Evolutionary conservation across 495 filamentous ascomycete species (phyloP), one percentile per base, ranked within the genome.

Genomic region (Pyrenula aspistea): DNA sequence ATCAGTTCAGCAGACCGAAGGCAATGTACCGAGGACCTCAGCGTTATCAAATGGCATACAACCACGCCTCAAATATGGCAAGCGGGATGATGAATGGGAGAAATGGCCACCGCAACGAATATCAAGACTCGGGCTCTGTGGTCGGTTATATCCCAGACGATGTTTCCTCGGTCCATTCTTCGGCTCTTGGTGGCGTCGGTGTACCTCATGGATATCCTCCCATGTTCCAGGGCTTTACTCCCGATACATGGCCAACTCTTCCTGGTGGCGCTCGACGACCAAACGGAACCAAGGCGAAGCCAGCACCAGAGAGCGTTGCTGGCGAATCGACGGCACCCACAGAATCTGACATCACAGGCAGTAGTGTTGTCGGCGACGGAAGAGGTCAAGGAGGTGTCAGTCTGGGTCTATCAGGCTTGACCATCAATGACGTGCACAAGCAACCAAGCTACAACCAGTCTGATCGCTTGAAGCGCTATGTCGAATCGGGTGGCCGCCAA

Each of bases 141-240:
- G 77, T 96, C 60, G 84, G 87, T 20, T 97, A 94, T 63, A 96
- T 99, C 56, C 91, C 93, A 0, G 93, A 99, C 65, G 93, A 99
- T 69, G 89, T 96, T 22, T 96, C 91, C 24, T 95, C 90, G 1
- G 86, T 97, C 36, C 91, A 99, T 67, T 92, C 91, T 48, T 94
- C 89, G 21, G 87, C 92, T 10, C 77, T 96, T 25, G 89, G 89
- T 31, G 90, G 90, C 48, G 87, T 88, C 49, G 86, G 85, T 12
- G 70, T 91, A 50, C 77, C 85, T 19, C 87, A 88, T 49, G 86
- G 86, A 22, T 99, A 91, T 65, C 93, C 93, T 10, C 87, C 85
- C 22, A 95, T 97, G 87, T 99, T 99, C 70, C 89, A 88, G 54
- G 86, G 85, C 68, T 97, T 99, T 63, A 78, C 84, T 42, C 75